Conservation (phyloP, 495 filamentous ascomycete genomes). For the Schizothecium vesticola region DNA sequence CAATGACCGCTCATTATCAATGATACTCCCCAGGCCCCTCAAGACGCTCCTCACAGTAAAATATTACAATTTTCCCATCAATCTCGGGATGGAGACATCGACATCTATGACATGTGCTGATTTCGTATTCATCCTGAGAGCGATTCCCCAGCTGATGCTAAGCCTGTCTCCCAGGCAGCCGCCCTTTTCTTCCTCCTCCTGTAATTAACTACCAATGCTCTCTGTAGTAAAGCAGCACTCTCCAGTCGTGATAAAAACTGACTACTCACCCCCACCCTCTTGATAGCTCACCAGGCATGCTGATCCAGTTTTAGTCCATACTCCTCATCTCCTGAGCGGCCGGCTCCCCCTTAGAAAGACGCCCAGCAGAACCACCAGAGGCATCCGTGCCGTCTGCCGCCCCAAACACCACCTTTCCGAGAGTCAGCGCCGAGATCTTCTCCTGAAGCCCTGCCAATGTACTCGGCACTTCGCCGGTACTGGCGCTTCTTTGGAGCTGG, state of each 20-base stretch:
- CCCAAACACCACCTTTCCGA: conserved; percentile 31
- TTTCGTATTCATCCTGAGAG: background rate
- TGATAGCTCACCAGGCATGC: background rate
- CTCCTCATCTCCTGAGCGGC: conserved; percentile 31
- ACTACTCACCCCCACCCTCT: background rate
- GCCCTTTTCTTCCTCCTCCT: background rate
- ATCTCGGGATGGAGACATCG: background rate
- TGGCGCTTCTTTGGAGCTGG: conserved; percentile 36
- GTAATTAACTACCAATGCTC: background rate
- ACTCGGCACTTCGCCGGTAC: conserved; percentile 35
- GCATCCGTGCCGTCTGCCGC: background rate
- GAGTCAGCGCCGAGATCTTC: conserved; percentile 43
- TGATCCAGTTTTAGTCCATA: conserved; percentile 19
- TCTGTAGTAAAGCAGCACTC: background rate
- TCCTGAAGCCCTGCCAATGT: conserved; percentile 42
- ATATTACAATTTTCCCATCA: background rate
- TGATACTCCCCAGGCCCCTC: background rate
- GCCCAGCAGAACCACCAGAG: background rate
- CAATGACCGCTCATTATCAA: background rate
- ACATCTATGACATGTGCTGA: background rate
- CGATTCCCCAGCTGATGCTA: background rate
- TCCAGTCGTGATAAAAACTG: background rate
- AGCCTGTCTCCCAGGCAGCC: background rate
- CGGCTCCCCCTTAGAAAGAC: background rate
- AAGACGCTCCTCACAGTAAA: background rate